Evolutionary conservation across 2,329 filamentous ascomycete genomes (phyloP).

Genomic region (Bipolaris sorokiniana): DNA sequence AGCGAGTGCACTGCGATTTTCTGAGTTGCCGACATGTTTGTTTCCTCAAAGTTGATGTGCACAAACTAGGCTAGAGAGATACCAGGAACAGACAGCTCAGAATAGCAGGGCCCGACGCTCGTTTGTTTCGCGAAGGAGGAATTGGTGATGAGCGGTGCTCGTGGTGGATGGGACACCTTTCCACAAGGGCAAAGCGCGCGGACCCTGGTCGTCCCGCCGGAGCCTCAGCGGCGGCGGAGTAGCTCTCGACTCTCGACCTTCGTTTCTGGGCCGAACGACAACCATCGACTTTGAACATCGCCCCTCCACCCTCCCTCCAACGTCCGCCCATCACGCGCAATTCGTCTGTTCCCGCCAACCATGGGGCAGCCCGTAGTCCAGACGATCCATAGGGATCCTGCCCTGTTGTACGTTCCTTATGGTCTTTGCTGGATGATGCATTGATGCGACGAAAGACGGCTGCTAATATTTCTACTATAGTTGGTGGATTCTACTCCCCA

Average conservation of each 20-base stretch:
- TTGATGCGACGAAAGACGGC: conserved; percentile 14
- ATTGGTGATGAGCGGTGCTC: conserved; percentile 11
- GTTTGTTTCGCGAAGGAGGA: conserved; percentile 4
- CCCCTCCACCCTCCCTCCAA: conserved; percentile 15
- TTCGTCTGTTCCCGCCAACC: conserved; percentile 40
- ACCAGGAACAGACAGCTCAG: neutral
- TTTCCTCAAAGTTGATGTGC: neutral
- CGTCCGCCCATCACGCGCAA: conserved; percentile 21
- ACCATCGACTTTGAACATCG: conserved; percentile 11
- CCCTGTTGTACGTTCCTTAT: conserved; percentile 77
- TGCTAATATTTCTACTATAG: conserved; percentile 58
- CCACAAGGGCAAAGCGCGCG: conserved; percentile 39
- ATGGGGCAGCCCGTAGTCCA: conserved; percentile 90
- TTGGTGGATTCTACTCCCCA: conserved; percentile 98
- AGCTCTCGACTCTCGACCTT: conserved; percentile 19
- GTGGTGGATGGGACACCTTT: conserved; percentile 45
- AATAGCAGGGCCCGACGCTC: conserved; percentile 14
- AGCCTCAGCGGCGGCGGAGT: conserved; percentile 33
- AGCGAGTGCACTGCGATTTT: conserved; percentile 72
- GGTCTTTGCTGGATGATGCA: neutral
- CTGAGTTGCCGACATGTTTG: conserved; percentile 45
- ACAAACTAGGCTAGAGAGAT: neutral
- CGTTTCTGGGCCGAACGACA: conserved; percentile 10
- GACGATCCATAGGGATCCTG: conserved; percentile 97
- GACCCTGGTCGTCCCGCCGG: conserved; percentile 41